phyloP scores from a whole-genome alignment of 768 basidiomycete genomes.

The Russula sp. region DNA sequence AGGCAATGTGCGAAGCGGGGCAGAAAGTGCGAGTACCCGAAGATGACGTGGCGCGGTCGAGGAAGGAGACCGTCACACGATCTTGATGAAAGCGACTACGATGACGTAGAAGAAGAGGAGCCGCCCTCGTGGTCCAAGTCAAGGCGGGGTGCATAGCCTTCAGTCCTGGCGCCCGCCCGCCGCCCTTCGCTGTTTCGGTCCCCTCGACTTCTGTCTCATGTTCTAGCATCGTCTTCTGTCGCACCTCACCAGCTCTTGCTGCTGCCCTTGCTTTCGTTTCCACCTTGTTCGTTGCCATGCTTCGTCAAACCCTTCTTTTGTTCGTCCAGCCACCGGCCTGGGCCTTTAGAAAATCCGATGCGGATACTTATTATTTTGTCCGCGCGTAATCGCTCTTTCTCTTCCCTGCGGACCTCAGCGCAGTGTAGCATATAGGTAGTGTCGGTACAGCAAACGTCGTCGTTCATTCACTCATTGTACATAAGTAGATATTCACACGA shows the following conservation, averaged over 20 bases:
- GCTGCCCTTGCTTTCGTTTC: conserved; percentile 3
- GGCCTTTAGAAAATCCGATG: not conserved
- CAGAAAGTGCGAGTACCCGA: conserved; percentile 23
- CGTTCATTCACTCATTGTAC: conserved; percentile 15
- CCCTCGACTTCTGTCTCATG: not conserved
- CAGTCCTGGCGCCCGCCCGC: no score
- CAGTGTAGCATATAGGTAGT: conserved; percentile 16
- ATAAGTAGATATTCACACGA: conserved; percentile 17
- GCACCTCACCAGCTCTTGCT: not conserved
- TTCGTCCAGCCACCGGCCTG: not conserved
- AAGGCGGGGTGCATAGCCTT: not conserved
- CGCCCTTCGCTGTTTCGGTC: no score
- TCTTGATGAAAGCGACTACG: conserved; percentile 16
- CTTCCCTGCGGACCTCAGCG: conserved; percentile 1
- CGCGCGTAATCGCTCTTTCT: conserved; percentile 17
- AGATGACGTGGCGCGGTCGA: conserved; percentile 28
- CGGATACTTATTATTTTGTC: not conserved
- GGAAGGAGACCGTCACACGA: conserved; percentile 11
- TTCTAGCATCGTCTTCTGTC: not conserved
- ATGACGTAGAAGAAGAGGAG: conserved; percentile 11
- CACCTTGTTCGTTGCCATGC: not conserved
- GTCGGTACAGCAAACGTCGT: conserved; percentile 4
- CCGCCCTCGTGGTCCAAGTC: conserved; percentile 1
- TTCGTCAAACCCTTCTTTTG: not conserved
- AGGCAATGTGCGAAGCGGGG: conserved; percentile 26